These are phyloP conservation scores for Phytophthora ohioensis DNA, from an alignment of 352 stramenopile genomes.

Conservation along the genomic window DNA sequence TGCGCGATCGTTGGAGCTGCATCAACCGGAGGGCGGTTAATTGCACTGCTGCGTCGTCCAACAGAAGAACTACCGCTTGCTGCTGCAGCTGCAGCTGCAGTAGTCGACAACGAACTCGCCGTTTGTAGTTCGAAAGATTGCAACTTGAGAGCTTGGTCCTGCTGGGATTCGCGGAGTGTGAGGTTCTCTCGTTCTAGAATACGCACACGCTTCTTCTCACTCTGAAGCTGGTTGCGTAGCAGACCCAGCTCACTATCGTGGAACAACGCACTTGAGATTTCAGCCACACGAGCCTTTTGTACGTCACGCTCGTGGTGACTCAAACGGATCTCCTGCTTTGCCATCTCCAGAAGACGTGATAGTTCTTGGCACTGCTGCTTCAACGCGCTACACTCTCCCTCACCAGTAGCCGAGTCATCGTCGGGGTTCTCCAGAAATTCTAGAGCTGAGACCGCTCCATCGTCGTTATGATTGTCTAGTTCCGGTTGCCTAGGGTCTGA, in stretches of 20 bases:
- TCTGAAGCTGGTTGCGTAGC: constrained; percentile 65
- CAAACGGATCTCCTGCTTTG: constrained; percentile 76
- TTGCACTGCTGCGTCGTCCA: not conserved
- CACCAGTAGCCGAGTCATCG: not conserved
- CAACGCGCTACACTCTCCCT: constrained; percentile 35
- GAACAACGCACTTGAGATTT: constrained; percentile 62
- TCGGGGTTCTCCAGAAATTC: constrained; percentile 5
- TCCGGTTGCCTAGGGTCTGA: constrained; percentile 3
- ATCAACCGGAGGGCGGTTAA: constrained; percentile 1
- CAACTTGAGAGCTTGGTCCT: constrained; percentile 62
- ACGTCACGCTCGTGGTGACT: constrained; percentile 66
- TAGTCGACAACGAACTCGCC: constrained; percentile 17
- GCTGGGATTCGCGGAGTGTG: constrained; percentile 52
- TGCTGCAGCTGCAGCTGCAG: not conserved
- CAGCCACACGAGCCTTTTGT: constrained; percentile 53
- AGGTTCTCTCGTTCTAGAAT: constrained; percentile 68
- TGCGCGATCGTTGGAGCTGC: not conserved
- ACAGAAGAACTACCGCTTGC: not conserved
- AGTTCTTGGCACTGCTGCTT: constrained; percentile 63
- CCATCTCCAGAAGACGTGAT: constrained; percentile 67
- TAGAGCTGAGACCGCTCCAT: constrained; percentile 25
- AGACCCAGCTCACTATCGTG: constrained; percentile 58
- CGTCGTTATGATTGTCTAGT: constrained; percentile 20
- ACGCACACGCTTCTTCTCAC: constrained; percentile 71
- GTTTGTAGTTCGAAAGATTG: constrained; percentile 51